phyloP scores from a whole-genome alignment of 2,329 filamentous ascomycete species.

The Fusarium sp. region DNA sequence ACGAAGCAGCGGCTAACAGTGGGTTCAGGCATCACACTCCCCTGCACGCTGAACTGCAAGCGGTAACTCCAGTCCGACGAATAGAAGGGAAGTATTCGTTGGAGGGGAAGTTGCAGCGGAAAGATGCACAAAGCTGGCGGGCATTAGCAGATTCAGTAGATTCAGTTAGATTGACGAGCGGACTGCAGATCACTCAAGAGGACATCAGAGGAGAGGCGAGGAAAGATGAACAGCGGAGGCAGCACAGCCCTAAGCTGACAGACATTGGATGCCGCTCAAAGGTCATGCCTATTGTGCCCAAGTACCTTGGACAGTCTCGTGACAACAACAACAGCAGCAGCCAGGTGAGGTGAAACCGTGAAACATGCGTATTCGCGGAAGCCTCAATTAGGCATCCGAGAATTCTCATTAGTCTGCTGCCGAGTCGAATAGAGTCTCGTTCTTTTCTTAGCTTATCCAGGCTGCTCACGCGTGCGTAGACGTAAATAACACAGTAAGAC shows the following conservation, averaged over 20 bases:
- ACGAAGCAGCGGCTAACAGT: slow-evolving; percentile 40
- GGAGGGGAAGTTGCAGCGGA: slow-evolving; percentile 7
- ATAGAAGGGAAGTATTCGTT: slow-evolving; percentile 4
- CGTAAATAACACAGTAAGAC: slow-evolving; percentile 31
- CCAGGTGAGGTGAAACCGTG: slow-evolving; percentile 6
- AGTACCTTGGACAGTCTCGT: slow-evolving; percentile 20
- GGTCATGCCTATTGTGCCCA: slow-evolving; percentile 10
- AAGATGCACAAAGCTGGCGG: slow-evolving; percentile 11
- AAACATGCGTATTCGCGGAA: slow-evolving; percentile 33
- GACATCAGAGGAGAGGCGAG: slow-evolving; percentile 5
- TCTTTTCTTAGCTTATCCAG: not conserved
- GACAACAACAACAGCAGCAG: slow-evolving; percentile 5
- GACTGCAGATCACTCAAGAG: slow-evolving; percentile 25
- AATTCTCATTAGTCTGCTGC: slow-evolving; percentile 11
- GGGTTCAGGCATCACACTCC: slow-evolving; percentile 15
- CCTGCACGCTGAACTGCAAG: slow-evolving; percentile 22
- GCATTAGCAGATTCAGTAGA: slow-evolving; percentile 7
- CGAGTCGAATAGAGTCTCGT: not conserved
- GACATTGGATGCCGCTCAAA: slow-evolving; percentile 4
- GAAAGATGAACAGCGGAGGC: slow-evolving; percentile 12
- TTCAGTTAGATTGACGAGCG: slow-evolving; percentile 14
- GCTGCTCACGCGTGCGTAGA: slow-evolving; percentile 22
- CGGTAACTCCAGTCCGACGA: slow-evolving; percentile 11
- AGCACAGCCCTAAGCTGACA: slow-evolving; percentile 24
- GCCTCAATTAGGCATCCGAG: slow-evolving; percentile 32